Evolutionary conservation across 345 rosid species (phyloP).

Genomic region (Salix arbutifolia): DNA sequence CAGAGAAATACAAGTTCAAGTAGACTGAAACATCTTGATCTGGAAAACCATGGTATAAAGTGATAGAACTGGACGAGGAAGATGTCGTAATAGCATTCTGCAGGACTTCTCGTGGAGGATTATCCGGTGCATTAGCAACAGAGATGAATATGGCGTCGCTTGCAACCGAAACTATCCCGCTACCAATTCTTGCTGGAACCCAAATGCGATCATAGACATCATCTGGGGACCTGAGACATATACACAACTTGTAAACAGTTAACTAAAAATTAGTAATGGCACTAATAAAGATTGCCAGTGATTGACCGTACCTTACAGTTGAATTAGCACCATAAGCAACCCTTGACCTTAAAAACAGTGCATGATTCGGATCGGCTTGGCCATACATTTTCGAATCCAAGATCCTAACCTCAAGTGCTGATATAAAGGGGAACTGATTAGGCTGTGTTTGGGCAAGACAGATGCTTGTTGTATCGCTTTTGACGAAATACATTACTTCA

Average conservation of each 20-base stretch:
- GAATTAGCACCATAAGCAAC: constrained; percentile 8
- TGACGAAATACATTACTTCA: constrained; percentile 16
- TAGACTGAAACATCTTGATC: constrained; percentile 13
- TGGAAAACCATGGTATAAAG: constrained; percentile 17
- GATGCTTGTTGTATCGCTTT: constrained; percentile 6
- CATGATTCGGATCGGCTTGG: background rate
- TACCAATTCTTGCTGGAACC: constrained; percentile 20
- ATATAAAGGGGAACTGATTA: constrained; percentile 29
- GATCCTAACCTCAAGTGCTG: constrained; percentile 23
- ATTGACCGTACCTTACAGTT: constrained; percentile 1
- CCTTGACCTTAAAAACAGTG: constrained; percentile 6
- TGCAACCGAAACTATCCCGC: constrained; percentile 9
- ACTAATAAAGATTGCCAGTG: background rate
- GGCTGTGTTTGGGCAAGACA: constrained; percentile 30
- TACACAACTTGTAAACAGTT: background rate
- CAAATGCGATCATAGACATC: constrained; percentile 44
- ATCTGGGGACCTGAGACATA: constrained; percentile 9
- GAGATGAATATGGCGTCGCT: constrained; percentile 9
- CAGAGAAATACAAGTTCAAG: constrained; percentile 44
- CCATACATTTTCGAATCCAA: constrained; percentile 19
- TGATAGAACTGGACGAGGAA: constrained; percentile 10
- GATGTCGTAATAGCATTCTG: constrained; percentile 33
- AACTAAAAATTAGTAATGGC: too few relatives aligned
- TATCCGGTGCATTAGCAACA: constrained; percentile 14
- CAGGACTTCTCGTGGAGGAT: constrained; percentile 33